Evolutionary conservation across 1,284 basidiomycete species (phyloP).

Genomic region (Quambalaria eucalypti): DNA sequence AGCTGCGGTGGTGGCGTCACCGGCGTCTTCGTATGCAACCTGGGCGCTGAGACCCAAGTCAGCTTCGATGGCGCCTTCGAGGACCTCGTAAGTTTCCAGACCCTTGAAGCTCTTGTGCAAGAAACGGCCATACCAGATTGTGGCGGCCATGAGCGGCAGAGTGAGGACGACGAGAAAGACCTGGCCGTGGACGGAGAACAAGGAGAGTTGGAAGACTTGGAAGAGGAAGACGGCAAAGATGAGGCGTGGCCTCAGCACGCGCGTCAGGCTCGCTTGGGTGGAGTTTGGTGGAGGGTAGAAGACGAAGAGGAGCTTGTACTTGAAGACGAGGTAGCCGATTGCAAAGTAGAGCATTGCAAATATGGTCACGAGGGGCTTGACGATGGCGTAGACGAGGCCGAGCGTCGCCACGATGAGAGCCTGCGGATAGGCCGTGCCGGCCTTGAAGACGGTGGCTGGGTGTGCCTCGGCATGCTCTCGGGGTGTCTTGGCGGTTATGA

Average conservation of each 20-base stretch:
- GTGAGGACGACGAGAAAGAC: constrained; percentile 68
- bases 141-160: constrained; percentile 66
- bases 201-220: constrained; percentile 48
- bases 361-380: constrained; percentile 83
- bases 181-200: constrained; percentile 74
- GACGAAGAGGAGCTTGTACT: constrained; percentile 90
- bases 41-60: no score
- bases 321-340: constrained; percentile 70
- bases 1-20: neutral
- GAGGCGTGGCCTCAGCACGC: constrained; percentile 18
- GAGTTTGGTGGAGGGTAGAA: constrained; percentile 74
- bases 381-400: constrained; percentile 85
- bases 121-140: constrained; percentile 70
- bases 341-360: constrained; percentile 95
- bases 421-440: constrained; percentile 72
- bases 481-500: constrained; percentile 34
- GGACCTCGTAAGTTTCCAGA: constrained; percentile 63
- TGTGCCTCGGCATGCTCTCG: constrained; percentile 90
- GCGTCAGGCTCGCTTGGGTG: constrained; percentile 10
- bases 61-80: constrained; percentile 28
- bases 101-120: constrained; percentile 64
- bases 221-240: constrained; percentile 43
- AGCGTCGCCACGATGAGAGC: constrained; percentile 91
- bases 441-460: constrained; percentile 76
- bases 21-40: neutral